These are phyloP conservation scores for Penicillium sclerotigenum DNA, from an alignment of 2,329 filamentous ascomycete genomes.

Conservation along the genomic window DNA sequence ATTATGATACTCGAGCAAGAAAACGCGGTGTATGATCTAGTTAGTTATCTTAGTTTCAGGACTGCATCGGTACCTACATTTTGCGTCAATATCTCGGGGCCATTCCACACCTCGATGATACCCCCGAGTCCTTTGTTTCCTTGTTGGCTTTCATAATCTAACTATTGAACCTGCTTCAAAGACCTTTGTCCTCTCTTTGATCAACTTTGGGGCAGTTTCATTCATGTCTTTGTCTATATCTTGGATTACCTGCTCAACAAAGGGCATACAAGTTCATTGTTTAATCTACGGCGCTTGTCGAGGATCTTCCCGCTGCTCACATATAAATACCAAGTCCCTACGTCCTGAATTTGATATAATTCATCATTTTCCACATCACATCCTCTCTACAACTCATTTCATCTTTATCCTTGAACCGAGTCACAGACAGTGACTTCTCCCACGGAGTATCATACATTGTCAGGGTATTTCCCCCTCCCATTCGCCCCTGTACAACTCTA, in stretches of 20 bases:
- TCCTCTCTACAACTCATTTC: background rate
- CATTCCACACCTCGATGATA: background rate
- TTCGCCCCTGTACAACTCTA: background rate
- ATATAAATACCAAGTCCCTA: slow-evolving; percentile 4
- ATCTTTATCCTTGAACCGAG: background rate
- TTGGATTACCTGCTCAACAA: background rate
- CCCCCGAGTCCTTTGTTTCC: background rate
- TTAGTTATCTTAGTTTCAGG: background rate
- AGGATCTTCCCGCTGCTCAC: background rate
- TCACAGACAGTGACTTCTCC: background rate
- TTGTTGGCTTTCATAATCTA: background rate
- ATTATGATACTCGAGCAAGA: background rate
- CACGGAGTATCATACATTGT: background rate
- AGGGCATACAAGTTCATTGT: background rate
- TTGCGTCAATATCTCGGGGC: background rate
- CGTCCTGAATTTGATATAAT: background rate
- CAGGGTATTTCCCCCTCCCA: background rate
- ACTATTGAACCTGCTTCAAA: background rate
- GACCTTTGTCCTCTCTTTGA: background rate
- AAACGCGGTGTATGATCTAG: background rate
- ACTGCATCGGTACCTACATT: background rate
- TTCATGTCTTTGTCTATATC: background rate
- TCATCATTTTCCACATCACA: background rate
- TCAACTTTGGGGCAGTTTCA: background rate
- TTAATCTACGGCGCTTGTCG: background rate